These are phyloP conservation scores for Gastrolobium bilobum DNA, from an alignment of 306 rosid genomes.

Conservation along the genomic window DNA sequence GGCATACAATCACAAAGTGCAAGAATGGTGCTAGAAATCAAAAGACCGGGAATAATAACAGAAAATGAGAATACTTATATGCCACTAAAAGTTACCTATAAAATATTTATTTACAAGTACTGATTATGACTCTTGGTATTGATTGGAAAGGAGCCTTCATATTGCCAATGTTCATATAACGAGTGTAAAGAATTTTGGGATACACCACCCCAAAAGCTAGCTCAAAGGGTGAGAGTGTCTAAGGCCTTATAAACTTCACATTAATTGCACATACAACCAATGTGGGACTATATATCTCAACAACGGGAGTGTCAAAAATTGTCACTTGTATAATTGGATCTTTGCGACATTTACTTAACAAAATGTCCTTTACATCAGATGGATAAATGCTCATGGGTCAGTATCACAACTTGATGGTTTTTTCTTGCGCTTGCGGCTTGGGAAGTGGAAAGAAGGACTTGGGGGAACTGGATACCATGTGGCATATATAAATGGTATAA, in stretches of 20 bases:
- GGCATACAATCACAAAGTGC: conserved; percentile 15
- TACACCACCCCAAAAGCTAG: too few relatives aligned
- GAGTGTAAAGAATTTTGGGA: too few relatives aligned
- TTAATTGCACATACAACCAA: too few relatives aligned
- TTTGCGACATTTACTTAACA: conserved; percentile 45
- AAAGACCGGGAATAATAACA: neutral
- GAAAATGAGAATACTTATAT: neutral
- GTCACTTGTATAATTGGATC: conserved; percentile 11
- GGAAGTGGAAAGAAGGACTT: conserved; percentile 88
- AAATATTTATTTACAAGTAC: neutral
- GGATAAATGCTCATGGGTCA: conserved; percentile 64
- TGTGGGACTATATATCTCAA: too few relatives aligned
- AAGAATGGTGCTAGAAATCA: neutral
- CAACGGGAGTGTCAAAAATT: neutral
- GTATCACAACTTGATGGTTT: conserved; percentile 75
- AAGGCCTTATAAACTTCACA: too few relatives aligned
- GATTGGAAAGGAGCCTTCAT: neutral
- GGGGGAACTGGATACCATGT: conserved; percentile 89
- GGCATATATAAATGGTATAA: conserved; percentile 82
- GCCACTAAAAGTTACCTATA: neutral
- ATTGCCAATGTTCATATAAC: neutral
- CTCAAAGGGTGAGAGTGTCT: too few relatives aligned
- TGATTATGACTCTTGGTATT: neutral
- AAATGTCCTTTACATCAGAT: conserved; percentile 61
- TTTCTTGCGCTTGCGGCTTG: conserved; percentile 89